Evolutionary conservation across 1,284 basidiomycete species (phyloP).

Genomic region (Leucoagaricus sp.): DNA sequence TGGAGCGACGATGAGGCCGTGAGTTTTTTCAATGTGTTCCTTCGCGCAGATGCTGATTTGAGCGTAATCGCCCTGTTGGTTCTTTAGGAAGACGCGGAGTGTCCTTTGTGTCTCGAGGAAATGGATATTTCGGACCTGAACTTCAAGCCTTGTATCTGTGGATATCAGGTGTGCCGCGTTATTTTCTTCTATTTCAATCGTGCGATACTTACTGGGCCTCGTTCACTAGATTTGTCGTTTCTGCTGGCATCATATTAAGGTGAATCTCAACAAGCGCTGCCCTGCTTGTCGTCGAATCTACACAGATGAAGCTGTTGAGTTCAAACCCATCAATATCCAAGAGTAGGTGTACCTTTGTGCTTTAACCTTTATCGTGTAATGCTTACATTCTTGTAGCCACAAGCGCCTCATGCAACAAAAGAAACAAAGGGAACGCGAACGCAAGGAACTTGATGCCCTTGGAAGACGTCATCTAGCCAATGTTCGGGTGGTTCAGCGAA

Average conservation of each 20-base stretch:
- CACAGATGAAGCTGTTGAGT: constrained; percentile 91
- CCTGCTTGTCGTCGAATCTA: constrained; percentile 96
- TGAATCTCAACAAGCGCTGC: constrained; percentile 95
- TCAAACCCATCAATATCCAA: constrained; percentile 94
- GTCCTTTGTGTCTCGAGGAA: constrained; percentile 97
- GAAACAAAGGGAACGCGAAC: constrained; percentile 92
- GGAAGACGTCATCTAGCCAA: constrained; percentile 90
- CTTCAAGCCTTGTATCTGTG: constrained; percentile 99
- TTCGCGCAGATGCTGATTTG: constrained; percentile 18
- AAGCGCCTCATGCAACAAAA: constrained; percentile 96
- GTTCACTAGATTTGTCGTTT: constrained; percentile 90
- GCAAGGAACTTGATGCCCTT: constrained; percentile 91
- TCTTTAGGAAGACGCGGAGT: constrained; percentile 92
- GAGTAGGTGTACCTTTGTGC: constrained; percentile 73
- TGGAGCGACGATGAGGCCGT: constrained; percentile 95
- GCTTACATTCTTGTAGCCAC: constrained; percentile 57
- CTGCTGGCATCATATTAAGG: constrained; percentile 98
- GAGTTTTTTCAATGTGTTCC: constrained; percentile 25
- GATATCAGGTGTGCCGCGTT: constrained; percentile 79
- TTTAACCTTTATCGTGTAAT: constrained; percentile 8
- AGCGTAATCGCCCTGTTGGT: constrained; percentile 4
- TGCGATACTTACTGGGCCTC: neutral
- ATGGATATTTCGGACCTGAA: constrained; percentile 99
- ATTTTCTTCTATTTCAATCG: constrained; percentile 14
- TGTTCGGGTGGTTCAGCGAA: constrained; percentile 95